These are phyloP conservation scores for Thalia dealbata DNA, from an alignment of 176 grass and related monocot genomes.

Conservation along the genomic window DNA sequence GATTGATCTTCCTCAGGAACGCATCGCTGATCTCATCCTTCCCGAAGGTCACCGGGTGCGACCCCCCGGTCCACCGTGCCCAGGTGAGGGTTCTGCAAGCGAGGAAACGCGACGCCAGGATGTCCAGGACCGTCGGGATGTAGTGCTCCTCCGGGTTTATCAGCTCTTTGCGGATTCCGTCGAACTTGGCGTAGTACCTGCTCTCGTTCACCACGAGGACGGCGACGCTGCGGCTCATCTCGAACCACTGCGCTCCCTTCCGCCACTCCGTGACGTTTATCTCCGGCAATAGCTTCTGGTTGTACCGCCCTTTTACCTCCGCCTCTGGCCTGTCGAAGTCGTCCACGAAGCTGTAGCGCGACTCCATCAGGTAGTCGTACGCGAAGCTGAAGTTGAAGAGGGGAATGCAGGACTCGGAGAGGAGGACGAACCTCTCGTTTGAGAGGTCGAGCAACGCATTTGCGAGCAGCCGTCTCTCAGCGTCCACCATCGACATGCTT, in stretches of 20 bases:
- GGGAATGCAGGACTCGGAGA: not conserved
- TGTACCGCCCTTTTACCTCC: not conserved
- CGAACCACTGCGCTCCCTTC: slow-evolving; percentile 1
- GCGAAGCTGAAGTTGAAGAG: not conserved
- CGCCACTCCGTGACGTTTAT: slow-evolving; percentile 1
- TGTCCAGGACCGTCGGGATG: not conserved
- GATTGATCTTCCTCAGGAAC: not conserved
- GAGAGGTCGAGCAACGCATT: slow-evolving; percentile 3
- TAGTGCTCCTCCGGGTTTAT: not conserved
- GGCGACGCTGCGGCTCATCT: not conserved
- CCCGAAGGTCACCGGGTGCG: not conserved
- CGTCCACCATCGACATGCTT: not conserved
- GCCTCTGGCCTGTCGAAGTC: too few species aligned
- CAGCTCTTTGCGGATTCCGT: not conserved
- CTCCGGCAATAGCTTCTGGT: not conserved
- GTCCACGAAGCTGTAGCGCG: not conserved
- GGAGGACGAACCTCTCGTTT: not conserved
- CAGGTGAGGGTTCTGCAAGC: not conserved
- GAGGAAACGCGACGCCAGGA: not conserved
- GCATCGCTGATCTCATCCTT: not conserved
- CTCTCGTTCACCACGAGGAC: not conserved
- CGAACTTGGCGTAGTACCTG: slow-evolving; percentile 1
- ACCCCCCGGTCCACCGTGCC: not conserved
- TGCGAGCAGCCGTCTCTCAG: not conserved
- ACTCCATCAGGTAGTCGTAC: not conserved